Conservation (phyloP, 1,284 basidiomycete species). For the Malassezia psittaci region DNA sequence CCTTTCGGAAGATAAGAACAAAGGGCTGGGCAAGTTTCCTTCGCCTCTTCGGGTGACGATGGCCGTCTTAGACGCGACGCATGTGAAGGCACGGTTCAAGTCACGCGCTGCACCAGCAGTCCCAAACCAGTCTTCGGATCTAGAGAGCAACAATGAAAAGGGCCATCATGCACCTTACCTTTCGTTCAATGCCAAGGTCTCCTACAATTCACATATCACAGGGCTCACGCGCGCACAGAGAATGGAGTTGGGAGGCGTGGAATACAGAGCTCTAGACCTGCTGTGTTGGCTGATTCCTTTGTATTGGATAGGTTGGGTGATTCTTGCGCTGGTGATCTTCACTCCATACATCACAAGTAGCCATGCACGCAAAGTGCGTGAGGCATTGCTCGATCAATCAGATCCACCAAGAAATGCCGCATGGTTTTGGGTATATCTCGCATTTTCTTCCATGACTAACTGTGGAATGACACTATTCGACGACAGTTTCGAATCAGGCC, state of each 20-base stretch:
- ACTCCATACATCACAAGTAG: slow-evolving; percentile 38
- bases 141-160: slow-evolving; percentile 3
- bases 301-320: slow-evolving; percentile 24
- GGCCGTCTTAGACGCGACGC: slow-evolving; percentile 51
- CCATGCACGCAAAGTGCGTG: slow-evolving; percentile 28
- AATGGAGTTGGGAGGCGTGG: slow-evolving; percentile 85
- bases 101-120: slow-evolving; percentile 55
- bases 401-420: slow-evolving; percentile 46
- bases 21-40: slow-evolving; percentile 10
- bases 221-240: slow-evolving; percentile 69
- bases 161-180: slow-evolving; percentile 62
- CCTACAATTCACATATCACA: slow-evolving; percentile 72
- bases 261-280: slow-evolving; percentile 76
- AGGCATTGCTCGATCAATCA: slow-evolving; percentile 31
- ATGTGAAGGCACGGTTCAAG: slow-evolving; percentile 49
- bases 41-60: not conserved
- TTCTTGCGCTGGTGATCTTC: slow-evolving; percentile 27
- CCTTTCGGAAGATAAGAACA: slow-evolving; percentile 14
- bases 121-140: slow-evolving; percentile 9
- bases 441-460: slow-evolving; percentile 78
- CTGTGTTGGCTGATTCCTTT: slow-evolving; percentile 52
- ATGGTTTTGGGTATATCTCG: slow-evolving; percentile 76
- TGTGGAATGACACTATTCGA: slow-evolving; percentile 81
- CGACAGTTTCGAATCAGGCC: slow-evolving; percentile 62
- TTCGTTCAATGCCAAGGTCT: slow-evolving; percentile 58